Percentiles rank a stretch among this genome's conserved stretches.
Conservation (phyloP, 345 rosid genomes). For the Lepidium africanum region DNA sequence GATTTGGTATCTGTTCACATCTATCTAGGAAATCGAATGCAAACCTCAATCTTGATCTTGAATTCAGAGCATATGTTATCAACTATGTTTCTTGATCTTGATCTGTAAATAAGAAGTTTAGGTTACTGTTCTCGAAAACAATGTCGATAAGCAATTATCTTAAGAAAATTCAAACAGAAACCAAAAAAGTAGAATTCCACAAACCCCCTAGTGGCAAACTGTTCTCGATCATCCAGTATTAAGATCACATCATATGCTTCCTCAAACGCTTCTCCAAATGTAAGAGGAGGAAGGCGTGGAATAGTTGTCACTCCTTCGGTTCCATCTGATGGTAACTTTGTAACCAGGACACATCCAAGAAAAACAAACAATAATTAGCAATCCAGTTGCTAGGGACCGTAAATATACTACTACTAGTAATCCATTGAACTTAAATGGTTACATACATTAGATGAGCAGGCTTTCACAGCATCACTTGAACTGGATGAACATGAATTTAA, state of each 20-base stretch:
- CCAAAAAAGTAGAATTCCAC: slow-evolving; percentile 15
- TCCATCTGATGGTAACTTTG: slow-evolving; percentile 31
- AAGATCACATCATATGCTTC: slow-evolving; percentile 66
- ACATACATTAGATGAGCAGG: slow-evolving; percentile 73
- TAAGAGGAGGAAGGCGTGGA: slow-evolving; percentile 60
- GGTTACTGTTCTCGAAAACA: too few relatives aligned
- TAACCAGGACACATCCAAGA: slow-evolving; percentile 23
- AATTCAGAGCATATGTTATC: slow-evolving; percentile 56
- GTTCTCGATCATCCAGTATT: slow-evolving; percentile 81
- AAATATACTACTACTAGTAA: neutral
- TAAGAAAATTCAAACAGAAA: neutral
- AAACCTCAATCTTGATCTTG: slow-evolving; percentile 60
- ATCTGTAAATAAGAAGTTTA: slow-evolving; percentile 32
- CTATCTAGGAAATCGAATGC: neutral
- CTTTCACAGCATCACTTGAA: slow-evolving; percentile 34
- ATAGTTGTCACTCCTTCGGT: slow-evolving; percentile 24
- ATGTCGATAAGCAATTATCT: too few relatives aligned
- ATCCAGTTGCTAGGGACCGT: too few relatives aligned
- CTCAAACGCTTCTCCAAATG: slow-evolving; percentile 67
- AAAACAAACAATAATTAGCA: neutral
- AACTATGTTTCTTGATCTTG: slow-evolving; percentile 55
- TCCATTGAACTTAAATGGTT: slow-evolving; percentile 1
- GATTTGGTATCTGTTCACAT: neutral
- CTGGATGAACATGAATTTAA: slow-evolving; percentile 26
- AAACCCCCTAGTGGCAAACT: slow-evolving; percentile 63